phyloP scores from a whole-genome alignment of 1,139 yeast genomes.

The Pneumocystis jirovecii region DNA sequence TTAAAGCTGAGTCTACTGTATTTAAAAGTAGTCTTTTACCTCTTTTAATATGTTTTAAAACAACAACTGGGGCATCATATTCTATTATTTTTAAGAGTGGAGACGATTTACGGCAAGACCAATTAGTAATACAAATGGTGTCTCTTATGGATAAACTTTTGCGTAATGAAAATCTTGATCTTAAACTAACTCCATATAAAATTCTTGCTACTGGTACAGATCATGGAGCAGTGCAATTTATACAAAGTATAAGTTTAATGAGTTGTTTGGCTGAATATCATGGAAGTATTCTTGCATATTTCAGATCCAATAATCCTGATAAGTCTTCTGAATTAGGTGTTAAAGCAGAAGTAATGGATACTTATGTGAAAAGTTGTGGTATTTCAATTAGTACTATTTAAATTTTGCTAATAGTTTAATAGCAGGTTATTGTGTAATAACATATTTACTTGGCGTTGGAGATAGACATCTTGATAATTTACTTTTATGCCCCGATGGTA shows the following conservation, averaged over 20 bases:
- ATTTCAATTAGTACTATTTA: background rate
- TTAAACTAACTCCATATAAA: constrained; percentile 74
- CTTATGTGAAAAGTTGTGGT: constrained; percentile 71
- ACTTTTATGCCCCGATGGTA: constrained; percentile 50
- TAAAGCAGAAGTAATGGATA: constrained; percentile 67
- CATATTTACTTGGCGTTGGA: constrained; percentile 88
- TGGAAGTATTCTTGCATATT: constrained; percentile 48
- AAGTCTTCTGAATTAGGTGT: constrained; percentile 50
- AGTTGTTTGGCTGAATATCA: constrained; percentile 57
- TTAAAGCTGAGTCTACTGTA: constrained; percentile 52
- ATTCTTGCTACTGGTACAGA: constrained; percentile 80
- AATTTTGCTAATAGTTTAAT: background rate
- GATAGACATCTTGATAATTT: constrained; percentile 91
- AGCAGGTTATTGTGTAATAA: constrained; percentile 95
- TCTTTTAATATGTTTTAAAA: constrained; percentile 60
- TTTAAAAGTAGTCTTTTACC: constrained; percentile 88
- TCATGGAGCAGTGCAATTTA: constrained; percentile 86
- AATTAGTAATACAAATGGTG: constrained; percentile 82
- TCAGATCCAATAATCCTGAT: constrained; percentile 48
- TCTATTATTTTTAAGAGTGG: constrained; percentile 90
- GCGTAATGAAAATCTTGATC: constrained; percentile 78
- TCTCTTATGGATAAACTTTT: constrained; percentile 79
- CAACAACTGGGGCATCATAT: constrained; percentile 44
- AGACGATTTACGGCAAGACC: constrained; percentile 92
- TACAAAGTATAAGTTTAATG: constrained; percentile 84